Evolutionary conservation across 352 stramenopile species (phyloP), one percentile per base, ranked within the genome.

Genomic region (Globisporangium takayamanum): DNA sequence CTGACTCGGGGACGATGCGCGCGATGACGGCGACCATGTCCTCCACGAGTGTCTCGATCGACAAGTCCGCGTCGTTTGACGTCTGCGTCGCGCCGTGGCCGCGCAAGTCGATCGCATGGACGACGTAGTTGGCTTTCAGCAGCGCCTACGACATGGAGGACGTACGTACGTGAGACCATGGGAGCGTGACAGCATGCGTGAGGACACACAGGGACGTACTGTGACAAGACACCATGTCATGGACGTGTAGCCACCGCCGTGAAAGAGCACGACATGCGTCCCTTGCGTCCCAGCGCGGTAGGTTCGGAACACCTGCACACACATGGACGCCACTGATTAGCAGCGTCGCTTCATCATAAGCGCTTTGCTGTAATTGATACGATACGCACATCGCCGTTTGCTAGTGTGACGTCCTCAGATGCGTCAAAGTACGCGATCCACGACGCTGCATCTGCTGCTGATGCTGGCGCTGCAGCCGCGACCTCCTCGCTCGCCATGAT

Each of bases 201-300:
- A 12, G 2, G 11, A 47, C 42, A 20, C n/a, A 54, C 25, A 0
- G 30, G 11, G 11, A 50, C 58, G 5, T 62, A 95, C 87, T 50
- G 83, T 77, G 41, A 87, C 73, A 18, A 92, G 69, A 57, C 80
- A 84, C 81, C 86, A 96, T 52, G 84, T 94, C 73, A 96, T 88
- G 52, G 80, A 89, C 25, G 82, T 89, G 69, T 92, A 92, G 56
- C 87, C 87, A 20, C 80, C 85, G 44, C 87, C 87, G 59, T 96
- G 87, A 47, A 96, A 69, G 56, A 94, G 67, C 50, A 96, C 78
- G 28, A 95, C 64, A 51, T 90, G 74, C 18, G 85, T 82, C 10
- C 85, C 85, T 41, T 75, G 48, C 15, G 64, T 76, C 26, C 87
- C 87, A 39, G 84, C 79, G 41, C 68, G 68, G 64, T 95, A 96